Base-by-base conservation (phyloP, 805 yeast genomes). In the Blastobotrys peoriensis region DNA sequence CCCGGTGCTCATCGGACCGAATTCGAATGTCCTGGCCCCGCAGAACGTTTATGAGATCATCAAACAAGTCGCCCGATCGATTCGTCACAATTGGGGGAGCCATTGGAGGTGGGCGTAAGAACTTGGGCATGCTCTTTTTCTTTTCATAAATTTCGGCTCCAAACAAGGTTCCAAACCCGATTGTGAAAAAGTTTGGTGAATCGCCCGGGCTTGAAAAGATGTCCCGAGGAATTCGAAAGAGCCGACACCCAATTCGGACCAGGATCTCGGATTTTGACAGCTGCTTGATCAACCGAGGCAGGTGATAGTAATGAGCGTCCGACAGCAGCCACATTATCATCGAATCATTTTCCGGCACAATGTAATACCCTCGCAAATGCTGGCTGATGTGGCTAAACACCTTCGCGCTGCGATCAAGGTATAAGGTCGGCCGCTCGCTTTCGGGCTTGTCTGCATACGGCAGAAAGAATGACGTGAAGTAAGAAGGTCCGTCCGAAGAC, bases 401-500 rank as follows among this genome's bases (percentile, higher is more conserved):
- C 1, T 62, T 67, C 0, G 94, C 83, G 6, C 82, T 80, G 30
- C 96, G 67, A 61, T 88, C 96, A 44, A 88, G 77, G 54, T 77
- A 78, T 6, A 86, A 60, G 0, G 73, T 50, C 3, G 60, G 57
- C 10, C 56, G 40, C 46, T 72, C 73, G 2, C 54, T 55, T 19
- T 57, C 67, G 4, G 63, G 62, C 17, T 65, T 56, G 33, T 46
- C 51, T 9, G 50, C 45, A 39, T 52, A 38, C 3, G 56, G 53
- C 8, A 41, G 36, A 60, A 88, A 88, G 65, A 69, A 86, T 21
- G 73, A 69, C 2, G 96, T 86, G 67, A 88, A 89, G 60, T 84
- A 87, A 3, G 94, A 85, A 0, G 97, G 97, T 3, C 82, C 81
- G 64, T 88, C 96, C 2, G 84, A 83, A 20, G 87, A 82, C 33